phyloP scores from a whole-genome alignment of 139 green algal genomes.

The Zygnema circumcarinatum region DNA sequence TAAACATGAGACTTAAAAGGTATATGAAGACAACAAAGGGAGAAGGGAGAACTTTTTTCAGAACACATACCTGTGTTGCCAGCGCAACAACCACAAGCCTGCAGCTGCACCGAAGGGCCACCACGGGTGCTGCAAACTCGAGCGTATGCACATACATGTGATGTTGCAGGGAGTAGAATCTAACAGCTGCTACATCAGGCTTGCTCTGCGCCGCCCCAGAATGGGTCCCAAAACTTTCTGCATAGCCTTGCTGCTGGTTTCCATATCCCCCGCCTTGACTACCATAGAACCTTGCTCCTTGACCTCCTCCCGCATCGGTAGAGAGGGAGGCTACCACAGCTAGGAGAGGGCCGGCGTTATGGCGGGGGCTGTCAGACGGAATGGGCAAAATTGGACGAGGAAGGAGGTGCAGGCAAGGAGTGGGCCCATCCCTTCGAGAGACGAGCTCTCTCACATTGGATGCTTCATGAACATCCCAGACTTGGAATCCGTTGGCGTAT shows the following conservation, averaged over 20 bases:
- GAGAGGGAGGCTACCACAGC: neutral
- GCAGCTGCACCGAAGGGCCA: conserved; percentile 44
- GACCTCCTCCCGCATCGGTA: neutral
- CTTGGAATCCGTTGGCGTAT: conserved; percentile 57
- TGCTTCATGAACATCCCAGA: conserved; percentile 57
- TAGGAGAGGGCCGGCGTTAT: neutral
- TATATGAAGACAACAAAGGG: too few species aligned
- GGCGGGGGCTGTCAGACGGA: neutral
- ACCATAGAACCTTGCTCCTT: conserved; percentile 9
- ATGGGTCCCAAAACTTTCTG: neutral
- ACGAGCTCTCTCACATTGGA: conserved; percentile 52
- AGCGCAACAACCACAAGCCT: conserved; percentile 47
- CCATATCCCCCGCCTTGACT: neutral
- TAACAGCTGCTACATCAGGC: conserved; percentile 13
- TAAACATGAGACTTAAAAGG: too few species aligned
- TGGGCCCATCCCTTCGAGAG: conserved; percentile 47
- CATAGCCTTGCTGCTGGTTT: neutral
- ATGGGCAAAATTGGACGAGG: conserved; percentile 21
- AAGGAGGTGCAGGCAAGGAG: conserved; percentile 35
- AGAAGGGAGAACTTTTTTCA: too few species aligned
- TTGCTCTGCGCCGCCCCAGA: neutral
- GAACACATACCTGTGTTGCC: conserved; percentile 31
- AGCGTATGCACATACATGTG: conserved; percentile 42
- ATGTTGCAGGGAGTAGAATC: conserved; percentile 53
- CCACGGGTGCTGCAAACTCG: conserved; percentile 15